Evolutionary conservation across 352 stramenopile genomes (phyloP).

Genomic region (Albugo laibachii): DNA sequence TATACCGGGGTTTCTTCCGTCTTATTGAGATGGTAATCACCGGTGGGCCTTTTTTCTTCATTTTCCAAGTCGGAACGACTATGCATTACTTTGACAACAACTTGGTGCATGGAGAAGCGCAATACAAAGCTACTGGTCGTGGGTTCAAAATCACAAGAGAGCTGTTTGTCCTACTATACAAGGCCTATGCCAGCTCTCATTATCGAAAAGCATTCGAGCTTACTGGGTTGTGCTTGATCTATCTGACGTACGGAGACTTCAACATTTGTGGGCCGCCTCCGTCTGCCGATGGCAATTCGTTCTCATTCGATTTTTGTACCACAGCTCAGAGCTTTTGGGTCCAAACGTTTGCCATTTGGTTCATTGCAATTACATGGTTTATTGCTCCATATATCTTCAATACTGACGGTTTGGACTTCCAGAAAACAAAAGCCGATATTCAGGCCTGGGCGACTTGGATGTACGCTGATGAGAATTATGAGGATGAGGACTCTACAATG

Average conservation of each 20-base stretch:
- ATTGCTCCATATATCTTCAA: slow-evolving; percentile 63
- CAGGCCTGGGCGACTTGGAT: slow-evolving; percentile 42
- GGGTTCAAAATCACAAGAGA: slow-evolving; percentile 71
- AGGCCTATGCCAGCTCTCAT: slow-evolving; percentile 45
- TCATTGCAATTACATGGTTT: slow-evolving; percentile 52
- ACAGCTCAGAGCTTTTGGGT: slow-evolving; percentile 51
- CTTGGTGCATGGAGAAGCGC: slow-evolving; percentile 42
- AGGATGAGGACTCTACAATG: slow-evolving; percentile 23
- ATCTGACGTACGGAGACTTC: slow-evolving; percentile 44
- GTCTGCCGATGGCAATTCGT: slow-evolving; percentile 21
- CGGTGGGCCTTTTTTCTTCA: slow-evolving; percentile 43
- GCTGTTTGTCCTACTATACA: slow-evolving; percentile 57
- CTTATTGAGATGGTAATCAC: slow-evolving; percentile 67
- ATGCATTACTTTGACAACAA: slow-evolving; percentile 77
- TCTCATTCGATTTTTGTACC: slow-evolving; percentile 34
- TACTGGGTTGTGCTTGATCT: slow-evolving; percentile 47
- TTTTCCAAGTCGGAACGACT: slow-evolving; percentile 65
- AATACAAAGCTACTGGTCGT: slow-evolving; percentile 61
- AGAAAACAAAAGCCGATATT: slow-evolving; percentile 57
- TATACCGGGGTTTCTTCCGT: slow-evolving; percentile 32
- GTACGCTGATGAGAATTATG: slow-evolving; percentile 34
- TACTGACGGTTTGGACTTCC: slow-evolving; percentile 48
- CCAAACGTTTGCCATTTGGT: slow-evolving; percentile 64
- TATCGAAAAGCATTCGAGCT: slow-evolving; percentile 62
- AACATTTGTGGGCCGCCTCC: slow-evolving; percentile 34